Base-by-base conservation (phyloP, 148 eudicot species). In the Silene latifolia region DNA sequence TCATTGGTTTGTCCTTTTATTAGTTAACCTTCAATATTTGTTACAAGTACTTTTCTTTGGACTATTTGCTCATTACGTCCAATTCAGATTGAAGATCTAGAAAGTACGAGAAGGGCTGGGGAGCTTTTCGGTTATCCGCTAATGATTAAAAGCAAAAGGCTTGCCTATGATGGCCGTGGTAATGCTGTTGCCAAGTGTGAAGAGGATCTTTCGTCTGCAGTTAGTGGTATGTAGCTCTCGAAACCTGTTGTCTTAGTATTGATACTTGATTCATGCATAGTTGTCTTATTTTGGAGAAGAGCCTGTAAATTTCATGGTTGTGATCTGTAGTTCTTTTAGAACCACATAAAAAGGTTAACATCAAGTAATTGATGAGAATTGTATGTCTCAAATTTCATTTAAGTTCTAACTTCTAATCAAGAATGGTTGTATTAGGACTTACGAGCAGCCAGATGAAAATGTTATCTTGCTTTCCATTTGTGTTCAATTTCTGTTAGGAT, bases 151-250 rank as follows among this genome's bases (percentile, higher is more conserved):
- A 92, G 98, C 81, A 90, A 68, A 83, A 86, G 89, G 83, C 83
- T 95, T 81, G 98, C 98, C 74, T 95, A 95, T 83, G 98, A 95
- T 88, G 98, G 98, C 10, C 98, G 96, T 72, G 98, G 98, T 69
- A 92, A 95, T 86, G 98, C 97, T 83, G 97, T 92, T 71, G 98
- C 98, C 42, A 87, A 86, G 81, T 78, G 74, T 62, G 92, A 90
- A 79, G 90, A 85, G 61, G 93, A 88, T 70, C 75, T 95, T 74
- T 72, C 96, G 68, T 83, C 86, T 73, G 97, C 97, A 21, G 88
- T 95, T 75, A 80, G 83, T 24, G 89, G 98, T 94, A 83, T 75
- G 51, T 48, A 69, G 58, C 72, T 77, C 35, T 61, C 56, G 29
- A 4, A 19, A 58, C 23, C 9, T 53, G 46, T 67, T 29, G 27